Percentiles rank a stretch among this genome's conserved stretches.
Evolutionary conservation across 352 stramenopile species (phyloP).

Genomic region (Phytopythium cucurbitacearum): DNA sequence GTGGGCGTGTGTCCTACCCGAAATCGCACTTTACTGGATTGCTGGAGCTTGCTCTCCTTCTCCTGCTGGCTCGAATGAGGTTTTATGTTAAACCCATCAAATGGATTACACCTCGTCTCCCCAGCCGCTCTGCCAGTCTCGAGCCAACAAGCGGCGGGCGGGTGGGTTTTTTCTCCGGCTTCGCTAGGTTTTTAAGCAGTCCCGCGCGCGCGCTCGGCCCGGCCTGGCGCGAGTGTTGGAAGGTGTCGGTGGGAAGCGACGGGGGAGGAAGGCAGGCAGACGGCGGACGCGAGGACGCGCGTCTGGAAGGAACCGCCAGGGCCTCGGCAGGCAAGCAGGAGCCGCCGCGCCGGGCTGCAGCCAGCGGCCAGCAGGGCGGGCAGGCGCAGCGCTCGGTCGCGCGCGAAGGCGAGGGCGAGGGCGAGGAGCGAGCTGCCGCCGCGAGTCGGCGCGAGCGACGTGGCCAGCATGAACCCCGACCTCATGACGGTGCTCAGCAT

Average conservation of each 20-base stretch:
- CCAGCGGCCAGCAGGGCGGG: neutral
- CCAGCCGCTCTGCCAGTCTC: neutral
- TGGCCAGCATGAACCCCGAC: conserved; percentile 33
- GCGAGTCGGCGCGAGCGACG: neutral
- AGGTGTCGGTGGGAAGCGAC: conserved; percentile 34
- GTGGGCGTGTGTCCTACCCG: too few relatives aligned
- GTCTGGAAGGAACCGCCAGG: neutral
- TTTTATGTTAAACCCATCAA: neutral
- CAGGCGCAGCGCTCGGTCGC: neutral
- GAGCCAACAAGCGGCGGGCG: neutral
- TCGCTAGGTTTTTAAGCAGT: neutral
- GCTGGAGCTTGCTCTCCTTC: conserved; percentile 17
- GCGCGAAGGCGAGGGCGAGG: neutral
- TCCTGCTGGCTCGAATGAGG: conserved; percentile 2
- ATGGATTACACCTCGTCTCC: neutral
- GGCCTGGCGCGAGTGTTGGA: conserved; percentile 18
- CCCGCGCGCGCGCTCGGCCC: neutral
- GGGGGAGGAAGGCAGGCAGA: conserved; percentile 11
- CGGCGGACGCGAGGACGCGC: neutral
- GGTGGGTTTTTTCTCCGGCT: neutral
- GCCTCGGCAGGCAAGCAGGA: neutral
- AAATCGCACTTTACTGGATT: conserved; percentile 53
- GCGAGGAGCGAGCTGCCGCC: too few relatives aligned
- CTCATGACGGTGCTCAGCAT: conserved; percentile 80
- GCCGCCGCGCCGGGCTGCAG: neutral